These are phyloP conservation scores for Rhizopogon vinicolor DNA, from an alignment of 768 basidiomycete genomes.

Conservation along the genomic window DNA sequence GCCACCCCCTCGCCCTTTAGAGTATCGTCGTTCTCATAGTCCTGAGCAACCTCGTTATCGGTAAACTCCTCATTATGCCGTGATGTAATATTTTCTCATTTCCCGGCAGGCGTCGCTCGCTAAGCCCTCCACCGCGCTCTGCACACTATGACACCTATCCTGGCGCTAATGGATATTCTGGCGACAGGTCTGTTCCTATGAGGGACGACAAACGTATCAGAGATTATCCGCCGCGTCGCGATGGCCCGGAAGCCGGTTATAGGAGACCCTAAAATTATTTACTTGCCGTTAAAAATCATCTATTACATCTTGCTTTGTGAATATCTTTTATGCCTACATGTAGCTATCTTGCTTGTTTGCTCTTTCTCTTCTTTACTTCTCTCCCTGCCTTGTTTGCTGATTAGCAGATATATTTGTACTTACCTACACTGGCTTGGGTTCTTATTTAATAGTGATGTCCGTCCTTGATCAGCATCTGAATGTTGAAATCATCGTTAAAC, in stretches of 20 bases:
- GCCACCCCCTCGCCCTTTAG: slow-evolving; percentile 42
- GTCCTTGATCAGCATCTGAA: too few relatives aligned
- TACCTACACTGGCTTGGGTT: background rate
- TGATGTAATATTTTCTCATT: slow-evolving; percentile 1
- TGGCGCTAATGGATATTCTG: slow-evolving; percentile 31
- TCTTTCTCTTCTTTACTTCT: background rate
- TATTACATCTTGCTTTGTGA: background rate
- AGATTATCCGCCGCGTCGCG: slow-evolving; percentile 36
- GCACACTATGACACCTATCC: slow-evolving; percentile 51
- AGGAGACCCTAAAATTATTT: slow-evolving; percentile 19
- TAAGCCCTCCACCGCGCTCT: slow-evolving; percentile 56
- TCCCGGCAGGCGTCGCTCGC: slow-evolving; percentile 58
- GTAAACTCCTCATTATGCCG: slow-evolving; percentile 19
- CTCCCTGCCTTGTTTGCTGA: background rate
- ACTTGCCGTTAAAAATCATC: background rate
- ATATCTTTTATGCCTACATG: background rate
- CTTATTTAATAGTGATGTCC: background rate
- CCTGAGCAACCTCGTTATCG: slow-evolving; percentile 37
- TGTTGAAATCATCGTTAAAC: too few relatives aligned
- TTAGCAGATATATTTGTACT: background rate
- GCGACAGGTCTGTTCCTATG: slow-evolving; percentile 44
- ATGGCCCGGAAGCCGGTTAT: slow-evolving; percentile 26
- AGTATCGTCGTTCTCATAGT: slow-evolving; percentile 46
- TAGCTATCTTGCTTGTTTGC: background rate
- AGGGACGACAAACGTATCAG: slow-evolving; percentile 28